Evolutionary conservation across 176 grass and related monocot species (phyloP), one percentile per base, ranked within the genome.

Genomic region (Juncus inflexus): DNA sequence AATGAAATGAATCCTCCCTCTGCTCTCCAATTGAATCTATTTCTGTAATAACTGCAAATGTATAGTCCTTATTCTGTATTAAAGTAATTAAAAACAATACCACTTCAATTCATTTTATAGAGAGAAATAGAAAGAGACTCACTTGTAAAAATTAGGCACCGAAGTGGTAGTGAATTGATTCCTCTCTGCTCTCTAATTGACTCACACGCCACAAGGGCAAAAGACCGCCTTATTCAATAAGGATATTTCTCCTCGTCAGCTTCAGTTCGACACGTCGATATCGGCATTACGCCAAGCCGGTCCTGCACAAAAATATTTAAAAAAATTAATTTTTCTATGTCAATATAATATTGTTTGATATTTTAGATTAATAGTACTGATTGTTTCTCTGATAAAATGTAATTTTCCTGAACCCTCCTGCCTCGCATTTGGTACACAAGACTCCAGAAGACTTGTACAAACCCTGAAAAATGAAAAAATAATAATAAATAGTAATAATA

Each of bases 381-480:
- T 2, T 74, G 63, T 38, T 69, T 82, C 81, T 87, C 88, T 99
- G 94, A 84, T 86, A 99, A 77, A 86, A 99, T 8, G 94, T 99
- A 58, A 99, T 99, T 76, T 99, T 97, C 53, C 85, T 70, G 65
- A 99, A 99, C 35, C 94, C 94, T 92, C 91, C 94, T 37, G 94
- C 94, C 69, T 99, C 94, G 81, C 94, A 99, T 78, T 99, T 87
- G 11, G 94, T 99, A 62, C 83, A 99, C 74, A 99, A 99, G 67
- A 91, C 91, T 43, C 85, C 83, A 66, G 94, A 92, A 0, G 94
- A 86, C 68, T 81, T 99, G 77, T 92, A 99, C 50, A 99, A 64
- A 13, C 94, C 94, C 94, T 99, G 66, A 35, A 50, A 67, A 35
- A 79, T 51, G 50, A 70, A 77, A 45, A 47, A 58, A 40, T 6